A percentile compares a stretch with the other conserved stretches of the same genome.
Conservation (phyloP, 2,329 filamentous ascomycete genomes). For the Beauveria medogensis region DNA sequence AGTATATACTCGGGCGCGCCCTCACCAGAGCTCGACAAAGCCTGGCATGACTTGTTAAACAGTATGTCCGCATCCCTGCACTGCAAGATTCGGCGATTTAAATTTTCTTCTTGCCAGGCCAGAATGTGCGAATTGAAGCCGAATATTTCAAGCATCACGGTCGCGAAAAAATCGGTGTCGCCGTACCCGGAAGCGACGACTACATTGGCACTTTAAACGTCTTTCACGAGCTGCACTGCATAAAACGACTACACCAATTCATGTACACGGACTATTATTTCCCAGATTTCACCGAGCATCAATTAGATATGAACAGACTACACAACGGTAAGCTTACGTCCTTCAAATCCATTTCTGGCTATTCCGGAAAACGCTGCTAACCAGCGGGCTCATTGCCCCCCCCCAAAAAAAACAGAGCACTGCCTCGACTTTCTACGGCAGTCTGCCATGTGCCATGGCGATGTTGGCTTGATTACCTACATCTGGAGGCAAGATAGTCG, state of each 20-base stretch:
- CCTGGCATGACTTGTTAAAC: conserved; percentile 8
- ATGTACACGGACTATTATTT: conserved; percentile 9
- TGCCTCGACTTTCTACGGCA: conserved; percentile 7
- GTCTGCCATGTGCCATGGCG: conserved; percentile 10
- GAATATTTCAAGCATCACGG: conserved; percentile 8
- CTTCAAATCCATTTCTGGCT: too few relatives aligned
- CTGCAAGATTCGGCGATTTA: not conserved
- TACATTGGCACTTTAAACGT: conserved; percentile 8
- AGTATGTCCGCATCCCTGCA: not conserved
- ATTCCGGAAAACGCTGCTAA: not conserved
- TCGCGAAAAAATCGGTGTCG: conserved; percentile 4
- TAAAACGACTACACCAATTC: conserved; percentile 9
- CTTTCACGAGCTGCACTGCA: conserved; percentile 10
- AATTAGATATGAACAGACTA: conserved; percentile 4
- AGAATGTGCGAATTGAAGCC: not conserved
- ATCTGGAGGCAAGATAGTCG: conserved; percentile 3
- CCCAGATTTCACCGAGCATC: not conserved
- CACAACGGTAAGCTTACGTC: not conserved
- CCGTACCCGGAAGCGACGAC: not conserved
- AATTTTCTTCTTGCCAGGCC: not conserved
- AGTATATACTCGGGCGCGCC: conserved; percentile 7
- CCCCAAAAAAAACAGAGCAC: not conserved
- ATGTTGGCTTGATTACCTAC: conserved; percentile 7
- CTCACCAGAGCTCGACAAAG: not conserved
- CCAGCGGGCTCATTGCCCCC: too few relatives aligned